These are phyloP conservation scores for Mucor irregularis DNA, from an alignment of 371 early-diverging fungal genomes.

Conservation along the genomic window DNA sequence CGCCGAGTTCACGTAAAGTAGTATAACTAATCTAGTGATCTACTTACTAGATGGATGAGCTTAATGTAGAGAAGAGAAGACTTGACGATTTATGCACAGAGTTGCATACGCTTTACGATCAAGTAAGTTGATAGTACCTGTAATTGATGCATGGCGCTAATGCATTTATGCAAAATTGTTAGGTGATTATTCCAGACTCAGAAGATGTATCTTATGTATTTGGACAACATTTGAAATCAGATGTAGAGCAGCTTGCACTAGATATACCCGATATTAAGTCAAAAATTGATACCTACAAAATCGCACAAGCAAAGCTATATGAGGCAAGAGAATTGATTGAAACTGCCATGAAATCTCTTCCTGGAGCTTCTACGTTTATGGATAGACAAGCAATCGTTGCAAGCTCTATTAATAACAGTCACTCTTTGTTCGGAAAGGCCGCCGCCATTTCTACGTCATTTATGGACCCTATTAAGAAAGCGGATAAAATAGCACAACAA, in stretches of 20 bases:
- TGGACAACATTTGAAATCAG: slow-evolving; percentile 38
- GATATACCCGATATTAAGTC: slow-evolving; percentile 36
- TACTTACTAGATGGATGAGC: slow-evolving; percentile 28
- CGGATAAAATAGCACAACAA: slow-evolving; percentile 26
- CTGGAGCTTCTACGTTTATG: slow-evolving; percentile 40
- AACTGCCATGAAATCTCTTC: slow-evolving; percentile 44
- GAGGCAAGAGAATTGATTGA: slow-evolving; percentile 41
- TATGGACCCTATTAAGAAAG: slow-evolving; percentile 16
- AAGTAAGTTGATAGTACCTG: no score
- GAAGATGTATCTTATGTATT: slow-evolving; percentile 24
- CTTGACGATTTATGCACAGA: slow-evolving; percentile 34
- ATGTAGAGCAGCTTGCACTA: slow-evolving; percentile 31
- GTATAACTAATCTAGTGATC: neutral
- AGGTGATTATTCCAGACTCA: slow-evolving; percentile 33
- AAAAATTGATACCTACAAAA: slow-evolving; percentile 24
- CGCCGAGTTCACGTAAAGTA: neutral
- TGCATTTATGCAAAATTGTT: no score
- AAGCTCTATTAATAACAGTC: neutral
- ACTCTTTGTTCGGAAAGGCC: slow-evolving; percentile 6
- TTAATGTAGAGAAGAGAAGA: slow-evolving; percentile 28
- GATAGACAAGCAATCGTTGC: slow-evolving; percentile 39
- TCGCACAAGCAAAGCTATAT: slow-evolving; percentile 36
- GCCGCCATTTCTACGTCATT: neutral
- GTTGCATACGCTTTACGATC: slow-evolving; percentile 34
- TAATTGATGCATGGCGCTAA: no score